Base-by-base conservation (phyloP, 257 asterid genomes). In the Ilex aquifolium region DNA sequence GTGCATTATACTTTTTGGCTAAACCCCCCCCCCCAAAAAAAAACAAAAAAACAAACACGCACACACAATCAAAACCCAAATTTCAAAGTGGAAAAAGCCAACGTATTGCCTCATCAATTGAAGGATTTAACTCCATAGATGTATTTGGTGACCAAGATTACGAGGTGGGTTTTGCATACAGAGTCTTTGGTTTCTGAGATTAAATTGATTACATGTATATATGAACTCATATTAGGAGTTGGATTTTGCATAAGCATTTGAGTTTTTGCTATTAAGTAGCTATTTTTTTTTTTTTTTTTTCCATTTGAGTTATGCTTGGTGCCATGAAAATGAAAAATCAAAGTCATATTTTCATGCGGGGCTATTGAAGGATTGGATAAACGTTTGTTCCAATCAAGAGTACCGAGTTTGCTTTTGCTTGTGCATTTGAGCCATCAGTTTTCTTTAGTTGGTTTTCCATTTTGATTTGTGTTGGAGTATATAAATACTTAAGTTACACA, bases 221-320 rank as follows among this genome's bases (percentile, higher is more conserved):
- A 3, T 36, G 7, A 36, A 36, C n/a, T 48, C 3, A 48, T 48
- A 15, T 4, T 48, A 48, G 53, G 13, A 48, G 16, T 15, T 15
- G 53, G 3, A 48, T 48, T 48, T 48, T 48, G 2, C 16, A 3
- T 15, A 48, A 3, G 10, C 13, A 7, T 53, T 36, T 30, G 36
- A 4, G 15, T 16, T 42, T 15, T n/a, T n/a, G n/a, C n/a, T n/a
- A n/a, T n/a, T n/a, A n/a, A n/a, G n/a, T n/a, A n/a, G n/a, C n/a
- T n/a, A n/a, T n/a, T n/a, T n/a, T n/a, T n/a, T n/a, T n/a, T n/a
- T 59, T 5, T 10, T 69, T 57, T 17, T 51, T 54, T 32, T 15
- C 31, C 7, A 29, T 6, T 54, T 31, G 27, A 32, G 1, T 36
- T 21, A 14, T 32, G 14, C 48, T 4, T 31, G 53, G 10, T 48